These are phyloP conservation scores for Nicotiana obtusifolia DNA, from an alignment of 257 asterid genomes.

Conservation along the genomic window DNA sequence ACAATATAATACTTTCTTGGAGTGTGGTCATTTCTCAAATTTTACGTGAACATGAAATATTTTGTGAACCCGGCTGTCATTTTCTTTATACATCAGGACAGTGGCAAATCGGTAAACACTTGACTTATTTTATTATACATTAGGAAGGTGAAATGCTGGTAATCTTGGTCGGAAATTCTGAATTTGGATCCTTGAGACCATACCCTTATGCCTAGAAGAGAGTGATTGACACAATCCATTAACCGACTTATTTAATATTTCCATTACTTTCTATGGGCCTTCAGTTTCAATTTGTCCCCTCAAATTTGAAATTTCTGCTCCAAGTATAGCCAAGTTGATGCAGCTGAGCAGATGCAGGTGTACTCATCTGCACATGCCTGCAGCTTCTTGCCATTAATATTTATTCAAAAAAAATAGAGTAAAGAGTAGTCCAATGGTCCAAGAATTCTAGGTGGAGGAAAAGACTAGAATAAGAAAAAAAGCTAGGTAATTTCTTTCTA, in stretches of 20 bases:
- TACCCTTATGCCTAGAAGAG: not conserved
- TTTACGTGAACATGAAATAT: too few species aligned
- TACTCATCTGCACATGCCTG: conserved; percentile 9
- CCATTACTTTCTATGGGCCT: not conserved
- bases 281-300: not conserved
- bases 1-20: too few species aligned
- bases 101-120: too few species aligned
- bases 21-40: too few species aligned
- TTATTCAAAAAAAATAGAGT: not conserved
- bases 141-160: not conserved
- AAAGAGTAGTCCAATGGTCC: not conserved
- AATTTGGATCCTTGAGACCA: not conserved
- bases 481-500: too few species aligned
- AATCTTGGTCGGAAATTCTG: not conserved
- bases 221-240: not conserved
- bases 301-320: not conserved
- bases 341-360: conserved; percentile 4
- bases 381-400: not conserved
- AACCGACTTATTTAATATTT: not conserved
- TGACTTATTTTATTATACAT: too few species aligned
- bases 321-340: not conserved
- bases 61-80: too few species aligned
- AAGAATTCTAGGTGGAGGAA: not conserved
- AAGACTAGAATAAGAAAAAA: too few species aligned
- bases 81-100: too few species aligned